Evolutionary conservation across 2,329 filamentous ascomycete genomes (phyloP), one percentile per base, ranked within the genome.

Genomic region (Sarocladium oryzae): DNA sequence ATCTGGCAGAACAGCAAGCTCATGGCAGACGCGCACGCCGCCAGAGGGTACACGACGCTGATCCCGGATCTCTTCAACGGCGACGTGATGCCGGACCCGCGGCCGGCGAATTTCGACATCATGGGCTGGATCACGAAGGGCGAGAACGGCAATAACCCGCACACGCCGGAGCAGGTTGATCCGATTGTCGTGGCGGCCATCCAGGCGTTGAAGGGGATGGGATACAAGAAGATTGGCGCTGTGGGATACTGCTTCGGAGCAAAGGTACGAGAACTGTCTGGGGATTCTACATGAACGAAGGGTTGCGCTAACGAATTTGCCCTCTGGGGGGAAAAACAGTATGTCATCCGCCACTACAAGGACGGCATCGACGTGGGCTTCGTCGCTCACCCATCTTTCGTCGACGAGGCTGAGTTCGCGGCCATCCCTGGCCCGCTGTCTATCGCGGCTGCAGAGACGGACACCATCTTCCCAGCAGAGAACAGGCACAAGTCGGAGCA

Each of bases 211-310:
- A 76, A 64, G 50, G 67, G 63, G 49, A 64, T 74, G 32, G 77
- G 77, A n/a, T 66, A 76, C 18, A 71, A 70, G 49, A 74, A 70
- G 51, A 68, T 86, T 51, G 81, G 72, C 2, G 75, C 72, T 2
- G 76, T 78, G 0, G 83, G 82, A 2, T 86, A 85, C 65, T 86
- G 83, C 64, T 85, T 82, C 58, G 83, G 84, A 2, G 82, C 78
- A 15, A 79, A 78, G 82, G 52, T 78, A 73, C 60, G 66, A 78
- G 28, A 7, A 30, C 28, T 30, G n/a, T n/a, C n/a, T n/a, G n/a
- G n/a, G n/a, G n/a, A n/a, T n/a, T n/a, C n/a, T n/a, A n/a, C n/a
- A n/a, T n/a, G n/a, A n/a, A n/a, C n/a, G n/a, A n/a, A n/a, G n/a
- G n/a, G n/a, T n/a, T n/a, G n/a, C n/a, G n/a, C n/a, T n/a, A n/a